Conservation (phyloP, 176 grass and related monocot species). For the Juncus effusus region DNA sequence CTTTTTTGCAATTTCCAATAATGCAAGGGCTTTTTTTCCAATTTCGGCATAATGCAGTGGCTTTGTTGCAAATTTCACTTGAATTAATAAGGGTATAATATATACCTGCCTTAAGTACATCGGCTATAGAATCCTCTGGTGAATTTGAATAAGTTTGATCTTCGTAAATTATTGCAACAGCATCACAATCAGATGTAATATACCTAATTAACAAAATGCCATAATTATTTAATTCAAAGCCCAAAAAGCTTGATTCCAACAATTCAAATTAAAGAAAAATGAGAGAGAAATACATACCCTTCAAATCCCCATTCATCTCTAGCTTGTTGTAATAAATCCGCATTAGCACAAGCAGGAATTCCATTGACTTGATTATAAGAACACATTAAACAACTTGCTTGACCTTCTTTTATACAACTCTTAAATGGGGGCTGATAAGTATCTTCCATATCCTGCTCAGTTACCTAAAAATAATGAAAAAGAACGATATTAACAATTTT, state of each 20-base stretch:
- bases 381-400: constrained; percentile 96
- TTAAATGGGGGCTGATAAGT: constrained; percentile 82
- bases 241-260: constrained; percentile 10
- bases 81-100: background rate
- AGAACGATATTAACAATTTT: background rate
- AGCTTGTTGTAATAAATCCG: constrained; percentile 64
- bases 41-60: too few relatives aligned
- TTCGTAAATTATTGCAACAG: constrained; percentile 76
- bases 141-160: constrained; percentile 64
- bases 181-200: constrained; percentile 85
- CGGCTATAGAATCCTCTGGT: constrained; percentile 75
- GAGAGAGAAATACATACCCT: constrained; percentile 38
- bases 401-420: constrained; percentile 87
- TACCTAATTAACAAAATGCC: constrained; percentile 48
- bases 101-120: constrained; percentile 91
- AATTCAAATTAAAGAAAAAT: constrained; percentile 25
- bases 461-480: constrained; percentile 50
- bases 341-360: constrained; percentile 63
- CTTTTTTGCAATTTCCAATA: too few relatives aligned
- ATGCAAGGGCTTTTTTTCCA: too few relatives aligned
- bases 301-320: constrained; percentile 90
- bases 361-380: constrained; percentile 88
- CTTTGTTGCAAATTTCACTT: too few relatives aligned
- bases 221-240: constrained; percentile 20
- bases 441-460: constrained; percentile 82